Evolutionary conservation across 2,329 filamentous ascomycete species (phyloP), one percentile per base, ranked within the genome.

Genomic region (Sporothrix humicola): DNA sequence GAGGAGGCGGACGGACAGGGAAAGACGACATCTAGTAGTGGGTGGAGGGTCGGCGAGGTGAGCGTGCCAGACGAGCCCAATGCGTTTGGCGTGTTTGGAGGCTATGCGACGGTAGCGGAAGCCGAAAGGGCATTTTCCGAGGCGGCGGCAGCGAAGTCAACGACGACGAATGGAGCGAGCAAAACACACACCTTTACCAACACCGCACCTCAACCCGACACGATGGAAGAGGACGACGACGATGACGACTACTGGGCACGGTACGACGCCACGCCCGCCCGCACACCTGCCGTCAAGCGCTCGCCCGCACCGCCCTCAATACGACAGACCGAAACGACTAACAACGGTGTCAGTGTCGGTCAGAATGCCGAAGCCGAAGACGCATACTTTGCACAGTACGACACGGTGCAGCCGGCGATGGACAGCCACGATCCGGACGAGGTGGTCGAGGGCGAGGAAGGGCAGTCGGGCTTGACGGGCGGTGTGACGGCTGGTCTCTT

Each of bases 341-440:
- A 31, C 7, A 23, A 17, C 56, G 69, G 79, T 77, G 26, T 23
- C 58, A 37, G n/a, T 48, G 37, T 2, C 72, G 76, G 77, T 73
- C 77, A 77, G 70, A 76, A 74, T 52, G 75, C 81, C 10, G 83
- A 84, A 8, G 84, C 85, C 23, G 92, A 95, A 75, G 88, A 91
- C 65, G 90, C 90, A 59, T 95, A 95, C 81, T 95, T 89, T 80
- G 89, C 91, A 20, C 90, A 91, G 79, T 95, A 96, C 80, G 90
- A 92, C 77, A 85, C 88, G 76, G 92, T 95, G 9, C 93, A 95
- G 79, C 92, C 93, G 2, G 92, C 92, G 46, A 89, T 95, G 85
- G 93, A 95, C 81, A 89, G 89, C 73, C 90, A 95, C 80, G 92
- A 95, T 77, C 92, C 92, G n/a, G 91, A 94, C 77, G 92, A 94